Conservation (phyloP, 2,329 filamentous ascomycete species). For the Cryphonectria japonica region DNA sequence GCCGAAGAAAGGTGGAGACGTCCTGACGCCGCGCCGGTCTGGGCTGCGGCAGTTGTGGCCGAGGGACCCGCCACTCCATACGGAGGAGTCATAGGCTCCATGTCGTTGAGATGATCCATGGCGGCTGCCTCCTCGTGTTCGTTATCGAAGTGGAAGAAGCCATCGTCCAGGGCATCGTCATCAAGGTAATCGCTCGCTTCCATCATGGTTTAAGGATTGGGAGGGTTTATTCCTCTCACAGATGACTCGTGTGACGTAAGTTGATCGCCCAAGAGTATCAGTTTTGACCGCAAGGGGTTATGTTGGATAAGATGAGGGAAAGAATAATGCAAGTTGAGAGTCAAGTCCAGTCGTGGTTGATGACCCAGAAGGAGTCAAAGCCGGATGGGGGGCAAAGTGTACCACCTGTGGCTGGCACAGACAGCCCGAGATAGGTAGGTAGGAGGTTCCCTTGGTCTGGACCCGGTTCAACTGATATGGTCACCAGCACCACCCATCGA, state of each 20-base stretch:
- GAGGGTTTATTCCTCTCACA: background rate
- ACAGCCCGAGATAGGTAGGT: background rate
- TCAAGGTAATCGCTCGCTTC: conserved; percentile 25
- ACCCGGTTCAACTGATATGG: background rate
- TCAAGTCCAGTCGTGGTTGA: background rate
- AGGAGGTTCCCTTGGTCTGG: background rate
- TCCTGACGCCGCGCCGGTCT: conserved; percentile 16
- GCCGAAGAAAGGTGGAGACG: conserved; percentile 26
- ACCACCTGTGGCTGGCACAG: background rate
- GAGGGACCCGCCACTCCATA: conserved; percentile 21
- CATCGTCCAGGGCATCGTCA: conserved; percentile 20
- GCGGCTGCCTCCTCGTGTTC: conserved; percentile 24
- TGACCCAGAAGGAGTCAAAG: background rate
- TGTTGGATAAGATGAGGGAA: background rate
- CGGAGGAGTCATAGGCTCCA: conserved; percentile 23
- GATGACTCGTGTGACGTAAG: background rate
- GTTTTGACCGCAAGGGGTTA: background rate
- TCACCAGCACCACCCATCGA: background rate
- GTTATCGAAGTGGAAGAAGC: conserved; percentile 25
- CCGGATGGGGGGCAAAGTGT: background rate
- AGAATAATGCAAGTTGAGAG: background rate
- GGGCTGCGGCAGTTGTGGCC: conserved; percentile 13
- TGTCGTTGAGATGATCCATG: conserved; percentile 17
- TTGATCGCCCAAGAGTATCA: background rate
- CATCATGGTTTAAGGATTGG: conserved; percentile 17